phyloP scores from a whole-genome alignment of 768 basidiomycete species.

The Pulveroboletus ravenelii region DNA sequence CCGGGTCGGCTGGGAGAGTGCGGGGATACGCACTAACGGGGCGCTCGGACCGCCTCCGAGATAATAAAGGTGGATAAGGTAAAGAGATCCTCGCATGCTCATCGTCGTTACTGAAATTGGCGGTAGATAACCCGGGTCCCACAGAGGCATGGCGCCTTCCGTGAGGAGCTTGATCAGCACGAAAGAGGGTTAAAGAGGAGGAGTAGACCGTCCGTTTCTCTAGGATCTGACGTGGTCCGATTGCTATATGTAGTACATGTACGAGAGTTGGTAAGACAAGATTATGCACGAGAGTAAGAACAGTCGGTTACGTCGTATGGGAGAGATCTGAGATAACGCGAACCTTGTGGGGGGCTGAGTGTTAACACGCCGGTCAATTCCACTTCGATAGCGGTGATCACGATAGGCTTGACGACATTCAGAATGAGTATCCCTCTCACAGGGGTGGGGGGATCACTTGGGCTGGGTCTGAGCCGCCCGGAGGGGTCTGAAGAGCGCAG shows the following conservation, averaged over 20 bases:
- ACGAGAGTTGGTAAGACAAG: neutral
- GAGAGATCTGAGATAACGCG: constrained; percentile 19
- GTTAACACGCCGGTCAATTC: constrained; percentile 66
- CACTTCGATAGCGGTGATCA: constrained; percentile 80
- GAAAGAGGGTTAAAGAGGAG: constrained; percentile 70
- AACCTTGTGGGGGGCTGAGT: constrained; percentile 72
- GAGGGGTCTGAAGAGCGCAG: constrained; percentile 52
- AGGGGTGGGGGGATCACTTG: constrained; percentile 52
- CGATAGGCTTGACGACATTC: constrained; percentile 69
- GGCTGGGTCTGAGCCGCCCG: constrained; percentile 29
- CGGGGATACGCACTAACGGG: constrained; percentile 1
- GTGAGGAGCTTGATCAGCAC: constrained; percentile 46
- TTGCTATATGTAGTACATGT: constrained; percentile 29
- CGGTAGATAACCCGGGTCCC: constrained; percentile 16
- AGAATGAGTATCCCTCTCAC: constrained; percentile 65
- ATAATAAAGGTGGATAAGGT: neutral
- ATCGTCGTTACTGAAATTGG: constrained; percentile 1
- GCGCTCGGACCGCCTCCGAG: constrained; percentile 5
- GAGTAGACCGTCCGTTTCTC: constrained; percentile 75
- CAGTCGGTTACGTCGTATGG: neutral
- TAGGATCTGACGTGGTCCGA: constrained; percentile 65
- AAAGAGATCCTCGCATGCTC: neutral
- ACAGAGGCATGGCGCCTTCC: constrained; percentile 18
- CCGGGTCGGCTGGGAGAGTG: neutral
- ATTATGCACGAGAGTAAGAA: neutral